phyloP scores from a whole-genome alignment of 768 basidiomycete species.

The Podaxis sp. region DNA sequence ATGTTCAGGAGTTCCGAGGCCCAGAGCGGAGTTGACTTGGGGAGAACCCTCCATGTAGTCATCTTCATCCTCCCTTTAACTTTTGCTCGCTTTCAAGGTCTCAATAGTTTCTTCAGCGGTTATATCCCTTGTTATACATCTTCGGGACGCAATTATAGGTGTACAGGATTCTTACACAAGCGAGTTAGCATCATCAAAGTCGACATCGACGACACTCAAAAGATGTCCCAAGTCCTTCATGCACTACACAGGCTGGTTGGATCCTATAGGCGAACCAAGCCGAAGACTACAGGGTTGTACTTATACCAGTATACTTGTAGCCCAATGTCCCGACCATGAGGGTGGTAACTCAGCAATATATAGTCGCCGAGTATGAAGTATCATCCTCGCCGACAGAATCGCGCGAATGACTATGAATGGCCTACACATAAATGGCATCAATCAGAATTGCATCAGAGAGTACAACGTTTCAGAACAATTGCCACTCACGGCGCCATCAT shows the following conservation, averaged over 20 bases:
- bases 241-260: no score
- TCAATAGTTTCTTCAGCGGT: no score
- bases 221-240: no score
- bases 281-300: no score
- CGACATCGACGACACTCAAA: no score
- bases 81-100: slow-evolving; percentile 10
- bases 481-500: neutral
- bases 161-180: no score
- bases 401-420: neutral
- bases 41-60: slow-evolving; percentile 20
- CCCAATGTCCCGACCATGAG: no score
- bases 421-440: neutral
- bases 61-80: slow-evolving; percentile 29
- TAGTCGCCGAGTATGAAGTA: neutral
- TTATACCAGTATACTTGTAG: no score
- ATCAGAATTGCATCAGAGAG: neutral
- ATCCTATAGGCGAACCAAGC: no score
- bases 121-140: no score
- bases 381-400: neutral
- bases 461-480: neutral
- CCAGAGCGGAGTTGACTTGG: slow-evolving; percentile 7
- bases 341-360: neutral
- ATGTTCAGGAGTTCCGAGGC: neutral
- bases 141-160: no score
- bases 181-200: no score